Base-by-base conservation (phyloP, 371 early-diverging fungal species). In the Coemansia sp. region DNA sequence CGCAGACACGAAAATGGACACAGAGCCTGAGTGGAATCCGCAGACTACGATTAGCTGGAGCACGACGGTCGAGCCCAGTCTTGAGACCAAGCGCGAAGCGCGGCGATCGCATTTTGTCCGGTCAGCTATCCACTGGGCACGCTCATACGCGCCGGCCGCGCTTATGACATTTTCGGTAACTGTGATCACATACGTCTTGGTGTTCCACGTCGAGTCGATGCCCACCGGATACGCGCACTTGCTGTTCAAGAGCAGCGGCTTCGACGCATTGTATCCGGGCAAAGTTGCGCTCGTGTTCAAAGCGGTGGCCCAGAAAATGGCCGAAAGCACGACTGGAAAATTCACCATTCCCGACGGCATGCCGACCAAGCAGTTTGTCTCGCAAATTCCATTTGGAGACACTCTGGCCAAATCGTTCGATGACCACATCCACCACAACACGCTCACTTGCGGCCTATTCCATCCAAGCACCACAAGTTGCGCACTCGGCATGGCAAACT, bases 401-500 rank as follows among this genome's bases (percentile, higher is more conserved):
- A 59, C 57, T 45, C 47, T 70, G 37, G 45, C 66, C 13, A 56
- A 39, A 7, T 60, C 67, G 0, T 31, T 53, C 4, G 26, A 16
- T 21, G 50, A 47, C 21, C 51, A 13, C 1, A 62, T 86, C 11
- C 84, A 84, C 5, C 93, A 92, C 69, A 82, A 87, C 54, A 86
- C 73, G 61, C 82, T 89, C 31, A 80, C 87, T 69, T 93, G 93
- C 63, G 87, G 85, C 0, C 60, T 92, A 50, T 85, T 90, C 67
- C 93, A 93, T 67, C 91, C 92, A 6, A 59, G 83, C 45, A 82
- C 83, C 18, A 80, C 80, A 3, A 84, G 82, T 67, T 88, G 89
- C 52, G 61, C 80, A 16, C 68, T 69, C 8, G 79, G 66, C 40
- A 39, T 51, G 16, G 54, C 68, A n/a, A 55, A 39, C 11, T 70